Conservation (phyloP, 306 rosid species). For the Elaeagnus macrophylla region DNA sequence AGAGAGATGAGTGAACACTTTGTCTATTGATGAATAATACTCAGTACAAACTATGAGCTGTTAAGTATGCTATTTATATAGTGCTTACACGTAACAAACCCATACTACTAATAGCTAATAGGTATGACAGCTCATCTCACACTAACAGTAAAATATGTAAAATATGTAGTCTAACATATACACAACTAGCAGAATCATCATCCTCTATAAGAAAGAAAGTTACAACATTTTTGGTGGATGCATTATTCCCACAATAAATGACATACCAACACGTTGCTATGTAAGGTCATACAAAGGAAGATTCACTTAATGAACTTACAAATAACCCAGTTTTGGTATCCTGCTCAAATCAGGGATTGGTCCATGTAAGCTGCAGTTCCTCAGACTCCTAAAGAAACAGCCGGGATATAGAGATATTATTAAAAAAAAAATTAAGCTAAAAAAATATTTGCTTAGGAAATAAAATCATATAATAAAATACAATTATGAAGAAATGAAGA, state of each 20-base stretch:
- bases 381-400: conserved; percentile 59
- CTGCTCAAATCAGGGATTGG: conserved; percentile 65
- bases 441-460: background rate
- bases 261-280: background rate
- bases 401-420: conserved; percentile 12
- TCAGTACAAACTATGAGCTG: no score
- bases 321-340: conserved; percentile 15
- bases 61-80: no score
- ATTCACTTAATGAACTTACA: conserved; percentile 16
- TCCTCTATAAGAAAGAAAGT: background rate
- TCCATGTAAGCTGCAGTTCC: conserved; percentile 79
- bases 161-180: conserved; percentile 3
- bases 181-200: conserved; percentile 1
- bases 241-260: conserved; percentile 6
- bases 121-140: no score
- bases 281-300: background rate
- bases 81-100: no score
- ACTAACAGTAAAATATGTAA: no score
- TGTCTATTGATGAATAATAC: no score
- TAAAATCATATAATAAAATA: background rate
- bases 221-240: conserved; percentile 5
- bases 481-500: background rate
- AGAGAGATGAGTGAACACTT: no score
- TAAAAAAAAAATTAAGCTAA: background rate
- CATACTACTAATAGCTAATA: no score